Conservation (phyloP, 106 monocot genomes). For the Apostasia ramifera region DNA sequence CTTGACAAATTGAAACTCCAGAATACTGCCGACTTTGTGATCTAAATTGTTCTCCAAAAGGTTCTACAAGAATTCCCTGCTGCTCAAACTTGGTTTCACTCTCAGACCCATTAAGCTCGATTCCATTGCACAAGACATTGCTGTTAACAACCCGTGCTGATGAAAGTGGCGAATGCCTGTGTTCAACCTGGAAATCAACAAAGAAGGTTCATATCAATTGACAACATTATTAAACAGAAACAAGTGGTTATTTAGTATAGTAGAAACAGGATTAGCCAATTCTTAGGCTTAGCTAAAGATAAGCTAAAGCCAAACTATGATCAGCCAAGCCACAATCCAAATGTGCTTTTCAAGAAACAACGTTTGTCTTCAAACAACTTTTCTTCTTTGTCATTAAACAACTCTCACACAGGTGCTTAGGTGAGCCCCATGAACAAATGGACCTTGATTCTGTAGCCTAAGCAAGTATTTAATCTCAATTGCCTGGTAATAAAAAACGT, state of each 20-base stretch:
- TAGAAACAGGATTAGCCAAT: not conserved
- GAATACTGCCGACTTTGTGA: slow-evolving; percentile 24
- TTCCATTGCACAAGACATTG: slow-evolving; percentile 20
- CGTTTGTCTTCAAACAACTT: too few relatives aligned
- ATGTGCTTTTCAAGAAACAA: too few relatives aligned
- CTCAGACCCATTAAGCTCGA: slow-evolving; percentile 8
- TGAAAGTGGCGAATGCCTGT: slow-evolving; percentile 13
- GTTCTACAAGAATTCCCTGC: slow-evolving; percentile 22
- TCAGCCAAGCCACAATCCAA: too few relatives aligned
- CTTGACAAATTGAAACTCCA: slow-evolving; percentile 56
- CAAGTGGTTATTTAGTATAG: too few relatives aligned
- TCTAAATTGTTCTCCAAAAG: slow-evolving; percentile 34
- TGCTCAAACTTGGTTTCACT: slow-evolving; percentile 7
- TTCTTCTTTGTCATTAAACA: too few relatives aligned
- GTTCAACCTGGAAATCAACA: slow-evolving; percentile 29
- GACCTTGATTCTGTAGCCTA: too few relatives aligned
- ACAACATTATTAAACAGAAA: not conserved
- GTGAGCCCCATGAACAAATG: too few relatives aligned
- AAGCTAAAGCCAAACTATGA: too few relatives aligned
- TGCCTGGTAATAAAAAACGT: too few relatives aligned
- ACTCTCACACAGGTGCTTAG: too few relatives aligned
- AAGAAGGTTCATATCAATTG: not conserved
- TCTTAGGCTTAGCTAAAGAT: too few relatives aligned
- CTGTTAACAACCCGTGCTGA: slow-evolving; percentile 17
- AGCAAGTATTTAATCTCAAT: too few relatives aligned